Evolutionary conservation across 345 rosid genomes (phyloP).

Genomic region (Moringa oleifera): DNA sequence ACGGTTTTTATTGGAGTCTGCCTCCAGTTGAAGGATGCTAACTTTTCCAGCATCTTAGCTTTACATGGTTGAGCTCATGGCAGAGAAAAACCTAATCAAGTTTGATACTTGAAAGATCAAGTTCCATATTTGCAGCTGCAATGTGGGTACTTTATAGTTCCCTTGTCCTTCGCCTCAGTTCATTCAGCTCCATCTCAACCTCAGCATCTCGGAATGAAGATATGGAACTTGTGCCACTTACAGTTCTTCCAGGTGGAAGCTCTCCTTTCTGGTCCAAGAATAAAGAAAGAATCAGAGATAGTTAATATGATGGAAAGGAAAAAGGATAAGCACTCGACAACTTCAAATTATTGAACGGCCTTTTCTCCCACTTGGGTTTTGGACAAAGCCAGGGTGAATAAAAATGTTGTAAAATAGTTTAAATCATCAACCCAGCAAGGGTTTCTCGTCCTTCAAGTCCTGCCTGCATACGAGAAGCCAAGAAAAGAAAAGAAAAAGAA

Average conservation of each 20-base stretch:
- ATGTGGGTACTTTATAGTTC: conserved; percentile 25
- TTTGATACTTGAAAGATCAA: too few relatives aligned
- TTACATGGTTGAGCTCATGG: background rate
- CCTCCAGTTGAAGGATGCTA: too few relatives aligned
- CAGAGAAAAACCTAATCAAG: background rate
- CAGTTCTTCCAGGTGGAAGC: conserved; percentile 62
- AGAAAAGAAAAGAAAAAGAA: too few relatives aligned
- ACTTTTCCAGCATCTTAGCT: background rate
- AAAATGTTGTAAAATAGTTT: too few relatives aligned
- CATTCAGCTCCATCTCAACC: conserved; percentile 64
- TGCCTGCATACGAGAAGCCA: too few relatives aligned
- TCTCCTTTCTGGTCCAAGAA: conserved; percentile 51
- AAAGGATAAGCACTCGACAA: background rate
- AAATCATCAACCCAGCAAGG: too few relatives aligned
- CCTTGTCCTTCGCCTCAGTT: conserved; percentile 47
- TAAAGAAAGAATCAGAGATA: background rate
- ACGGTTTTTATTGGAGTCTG: too few relatives aligned
- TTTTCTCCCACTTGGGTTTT: too few relatives aligned
- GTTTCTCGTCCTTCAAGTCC: too few relatives aligned
- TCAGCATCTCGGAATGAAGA: conserved; percentile 45
- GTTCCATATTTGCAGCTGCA: background rate
- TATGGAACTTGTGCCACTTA: conserved; percentile 24
- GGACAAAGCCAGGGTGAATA: too few relatives aligned
- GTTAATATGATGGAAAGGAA: background rate
- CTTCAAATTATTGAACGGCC: too few relatives aligned